Base-by-base conservation (phyloP, 306 rosid species). In the Cucurbita maxima region DNA sequence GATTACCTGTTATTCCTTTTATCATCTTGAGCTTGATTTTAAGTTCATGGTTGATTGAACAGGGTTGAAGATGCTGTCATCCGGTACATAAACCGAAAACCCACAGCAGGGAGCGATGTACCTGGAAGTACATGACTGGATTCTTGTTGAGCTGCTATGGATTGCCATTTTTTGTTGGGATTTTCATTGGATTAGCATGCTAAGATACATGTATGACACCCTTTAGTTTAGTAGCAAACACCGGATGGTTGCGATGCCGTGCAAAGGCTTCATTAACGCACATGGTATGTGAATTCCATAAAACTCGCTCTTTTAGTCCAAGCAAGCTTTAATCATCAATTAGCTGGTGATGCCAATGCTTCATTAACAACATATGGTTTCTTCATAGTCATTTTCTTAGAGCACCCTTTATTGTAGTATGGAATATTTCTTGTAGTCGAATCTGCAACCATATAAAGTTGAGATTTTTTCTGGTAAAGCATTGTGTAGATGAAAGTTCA, bases 41-140 rank as follows among this genome's bases (percentile, higher is more conserved):
- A 50, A 20, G 10, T 10, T 52, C 22, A 30, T 61, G 67, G 47
- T 20, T 61, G 9, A 70, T 63, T 82, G 75, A 75, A 52, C 92
- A 95, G 99, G 99, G 99, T 52, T 16, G 56, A 52, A 52, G 56
- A 52, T 52, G 56, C 56, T 45, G 96, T 95, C 75, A 91, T 93
- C 72, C 96, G 98, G 5, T 52, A 52, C 20, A 52, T 52, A 52
- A 95, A 95, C 80, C 96, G 96, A 78, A 91, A 89, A 79, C 97
- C 99, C 44, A 82, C 84, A 10, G 77, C 89, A 1, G 97, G 93
- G 76, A 81, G 87, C 54, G 97, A 95, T 62, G 96, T 79, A 57
- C 99, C 99, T 5, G 96, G 97, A 82, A 88, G 92, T 84, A 86
- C 86, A 41, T 91, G 84, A 90, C 36, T 55, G 57, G 53, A 57